phyloP scores from a whole-genome alignment of 352 stramenopile species.

The Phytophthora rubi region DNA sequence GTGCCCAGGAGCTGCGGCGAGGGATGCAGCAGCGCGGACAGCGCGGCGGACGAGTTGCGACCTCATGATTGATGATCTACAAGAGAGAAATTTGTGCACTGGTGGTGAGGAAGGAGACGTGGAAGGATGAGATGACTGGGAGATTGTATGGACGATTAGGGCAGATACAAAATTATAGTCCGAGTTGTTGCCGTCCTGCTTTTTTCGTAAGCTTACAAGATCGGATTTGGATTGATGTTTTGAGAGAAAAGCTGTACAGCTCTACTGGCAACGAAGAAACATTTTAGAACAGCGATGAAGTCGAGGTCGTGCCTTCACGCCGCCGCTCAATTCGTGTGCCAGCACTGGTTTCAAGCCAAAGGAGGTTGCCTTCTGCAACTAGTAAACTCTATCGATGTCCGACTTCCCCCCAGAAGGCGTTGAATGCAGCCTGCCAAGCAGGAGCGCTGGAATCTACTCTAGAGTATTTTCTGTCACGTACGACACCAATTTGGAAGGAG shows the following conservation, averaged over 20 bases:
- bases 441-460: background rate
- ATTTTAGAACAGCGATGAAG: no score
- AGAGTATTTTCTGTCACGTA: background rate
- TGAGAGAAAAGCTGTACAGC: no score
- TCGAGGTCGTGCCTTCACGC: no score
- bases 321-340: no score
- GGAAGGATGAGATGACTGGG: conserved; percentile 1
- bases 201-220: no score
- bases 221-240: no score
- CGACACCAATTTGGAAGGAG: background rate
- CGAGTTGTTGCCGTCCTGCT: background rate
- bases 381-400: no score
- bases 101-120: conserved; percentile 8
- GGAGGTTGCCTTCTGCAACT: no score
- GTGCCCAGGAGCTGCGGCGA: background rate
- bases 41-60: conserved; percentile 26
- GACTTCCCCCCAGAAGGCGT: background rate
- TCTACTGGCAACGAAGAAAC: no score
- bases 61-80: conserved; percentile 18
- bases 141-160: conserved; percentile 11
- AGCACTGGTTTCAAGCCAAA: no score
- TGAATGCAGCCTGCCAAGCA: background rate
- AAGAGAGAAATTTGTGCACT: background rate
- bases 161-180: background rate
- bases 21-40: conserved; percentile 10